Conservation (phyloP, 768 basidiomycete genomes). For the Pseudohyphozyma bogoriensis region DNA sequence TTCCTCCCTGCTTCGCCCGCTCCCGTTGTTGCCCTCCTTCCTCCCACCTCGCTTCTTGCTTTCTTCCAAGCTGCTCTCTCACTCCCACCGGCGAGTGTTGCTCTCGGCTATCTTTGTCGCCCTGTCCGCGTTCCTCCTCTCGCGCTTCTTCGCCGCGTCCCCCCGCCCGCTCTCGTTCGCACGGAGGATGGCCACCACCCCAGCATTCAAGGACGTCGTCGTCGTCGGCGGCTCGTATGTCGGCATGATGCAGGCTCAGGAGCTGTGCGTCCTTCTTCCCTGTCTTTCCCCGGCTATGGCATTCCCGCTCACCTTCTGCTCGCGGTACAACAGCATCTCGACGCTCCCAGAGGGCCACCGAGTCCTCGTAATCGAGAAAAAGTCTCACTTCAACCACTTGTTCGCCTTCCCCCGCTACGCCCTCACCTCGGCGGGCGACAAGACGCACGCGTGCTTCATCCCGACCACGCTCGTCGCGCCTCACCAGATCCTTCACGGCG, state of each 20-base stretch:
- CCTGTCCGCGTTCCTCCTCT: neutral
- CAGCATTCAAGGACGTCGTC: slow-evolving; percentile 41
- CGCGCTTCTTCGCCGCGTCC: no score
- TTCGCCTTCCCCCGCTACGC: slow-evolving; percentile 30
- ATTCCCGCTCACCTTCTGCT: no score
- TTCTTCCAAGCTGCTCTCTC: no score
- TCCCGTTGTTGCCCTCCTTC: neutral
- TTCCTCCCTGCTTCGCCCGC: neutral
- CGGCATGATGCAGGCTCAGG: slow-evolving; percentile 35
- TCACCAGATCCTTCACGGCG: slow-evolving; percentile 10
- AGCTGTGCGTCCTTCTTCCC: no score
- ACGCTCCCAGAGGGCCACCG: slow-evolving; percentile 45
- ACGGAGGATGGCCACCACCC: neutral
- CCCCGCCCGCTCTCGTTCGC: no score
- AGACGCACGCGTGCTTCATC: slow-evolving; percentile 60
- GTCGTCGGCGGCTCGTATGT: slow-evolving; percentile 53
- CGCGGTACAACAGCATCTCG: no score
- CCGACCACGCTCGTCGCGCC: slow-evolving; percentile 35
- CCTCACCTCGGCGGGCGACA: slow-evolving; percentile 50
- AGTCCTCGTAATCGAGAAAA: slow-evolving; percentile 52
- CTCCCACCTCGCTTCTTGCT: no score
- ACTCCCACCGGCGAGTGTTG: no score
- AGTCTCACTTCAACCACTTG: slow-evolving; percentile 37
- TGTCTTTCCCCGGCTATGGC: no score
- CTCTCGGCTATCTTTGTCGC: neutral